Percentiles rank a stretch among this genome's conserved stretches.
phyloP scores from a whole-genome alignment of 768 basidiomycete species.

The Wakefieldia striispora region DNA sequence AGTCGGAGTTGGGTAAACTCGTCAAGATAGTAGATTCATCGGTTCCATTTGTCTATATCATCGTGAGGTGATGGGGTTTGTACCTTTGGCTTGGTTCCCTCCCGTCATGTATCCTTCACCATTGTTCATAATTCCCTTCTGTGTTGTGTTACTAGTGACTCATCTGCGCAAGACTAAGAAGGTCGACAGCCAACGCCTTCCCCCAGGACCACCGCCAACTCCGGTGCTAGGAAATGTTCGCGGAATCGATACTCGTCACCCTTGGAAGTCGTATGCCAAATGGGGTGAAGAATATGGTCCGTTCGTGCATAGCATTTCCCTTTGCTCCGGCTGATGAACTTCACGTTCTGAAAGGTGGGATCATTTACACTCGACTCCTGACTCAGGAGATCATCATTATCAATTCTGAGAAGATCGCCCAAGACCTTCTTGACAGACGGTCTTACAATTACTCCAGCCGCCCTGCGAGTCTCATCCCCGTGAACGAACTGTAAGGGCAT shows the following conservation, averaged over 20 bases:
- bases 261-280: conserved; percentile 22
- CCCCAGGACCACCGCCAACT: conserved; percentile 22
- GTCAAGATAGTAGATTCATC: neutral
- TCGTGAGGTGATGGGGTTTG: neutral
- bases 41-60: conserved; percentile 5
- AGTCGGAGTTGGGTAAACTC: neutral
- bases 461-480: conserved; percentile 12
- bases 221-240: conserved; percentile 22
- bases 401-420: conserved; percentile 26
- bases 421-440: conserved; percentile 21
- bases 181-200: conserved; percentile 8
- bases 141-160: conserved; percentile 7
- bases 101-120: conserved; percentile 1
- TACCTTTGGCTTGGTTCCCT: neutral
- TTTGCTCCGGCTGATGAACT: neutral
- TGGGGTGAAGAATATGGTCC: conserved; percentile 22
- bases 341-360: conserved; percentile 14
- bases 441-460: conserved; percentile 26
- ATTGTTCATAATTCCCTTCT: conserved; percentile 5
- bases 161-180: conserved; percentile 11
- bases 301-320: neutral
- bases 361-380: conserved; percentile 24
- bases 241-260: conserved; percentile 16
- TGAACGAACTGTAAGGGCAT: conserved; percentile 19
- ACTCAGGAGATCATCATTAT: conserved; percentile 25